Conservation (phyloP, 345 rosid genomes). For the Sonneratia alba region DNA sequence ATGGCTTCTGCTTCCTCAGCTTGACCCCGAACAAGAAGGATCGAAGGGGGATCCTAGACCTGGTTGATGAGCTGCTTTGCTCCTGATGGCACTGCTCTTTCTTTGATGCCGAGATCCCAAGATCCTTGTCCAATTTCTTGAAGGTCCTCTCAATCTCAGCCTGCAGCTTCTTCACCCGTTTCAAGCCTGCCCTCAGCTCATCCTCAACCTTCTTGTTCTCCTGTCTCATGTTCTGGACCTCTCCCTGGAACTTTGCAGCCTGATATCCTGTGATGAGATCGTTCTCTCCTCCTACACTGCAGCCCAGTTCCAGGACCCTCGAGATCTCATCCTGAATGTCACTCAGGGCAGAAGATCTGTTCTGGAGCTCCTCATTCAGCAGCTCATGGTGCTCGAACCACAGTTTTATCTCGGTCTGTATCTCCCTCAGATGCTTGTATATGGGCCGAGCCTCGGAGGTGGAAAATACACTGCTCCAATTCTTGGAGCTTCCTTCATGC, state of each 20-base stretch:
- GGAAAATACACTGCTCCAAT: background rate
- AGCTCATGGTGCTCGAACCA: slow-evolving; percentile 72
- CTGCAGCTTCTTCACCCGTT: slow-evolving; percentile 33
- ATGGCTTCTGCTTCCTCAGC: slow-evolving; percentile 46
- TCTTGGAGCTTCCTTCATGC: slow-evolving; percentile 26
- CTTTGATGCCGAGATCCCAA: slow-evolving; percentile 29
- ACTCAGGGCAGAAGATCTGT: slow-evolving; percentile 41
- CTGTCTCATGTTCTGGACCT: slow-evolving; percentile 80
- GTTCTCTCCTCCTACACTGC: slow-evolving; percentile 10
- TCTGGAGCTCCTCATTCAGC: slow-evolving; percentile 59
- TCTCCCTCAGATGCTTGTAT: slow-evolving; percentile 66
- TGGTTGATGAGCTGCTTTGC: slow-evolving; percentile 13
- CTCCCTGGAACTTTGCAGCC: slow-evolving; percentile 83
- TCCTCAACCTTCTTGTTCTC: slow-evolving; percentile 60
- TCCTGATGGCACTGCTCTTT: background rate
- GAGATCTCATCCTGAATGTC: slow-evolving; percentile 62
- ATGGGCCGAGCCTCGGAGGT: slow-evolving; percentile 62
- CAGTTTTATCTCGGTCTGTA: slow-evolving; percentile 55
- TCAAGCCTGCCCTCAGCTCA: slow-evolving; percentile 50
- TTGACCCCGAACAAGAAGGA: slow-evolving; percentile 89
- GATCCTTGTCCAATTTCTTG: slow-evolving; percentile 40
- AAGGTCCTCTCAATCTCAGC: slow-evolving; percentile 43
- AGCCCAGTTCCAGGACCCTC: slow-evolving; percentile 22
- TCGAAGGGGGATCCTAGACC: slow-evolving; percentile 55
- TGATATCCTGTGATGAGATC: slow-evolving; percentile 44